Evolutionary conservation across 306 rosid species (phyloP).

Genomic region (Vigna angularis): DNA sequence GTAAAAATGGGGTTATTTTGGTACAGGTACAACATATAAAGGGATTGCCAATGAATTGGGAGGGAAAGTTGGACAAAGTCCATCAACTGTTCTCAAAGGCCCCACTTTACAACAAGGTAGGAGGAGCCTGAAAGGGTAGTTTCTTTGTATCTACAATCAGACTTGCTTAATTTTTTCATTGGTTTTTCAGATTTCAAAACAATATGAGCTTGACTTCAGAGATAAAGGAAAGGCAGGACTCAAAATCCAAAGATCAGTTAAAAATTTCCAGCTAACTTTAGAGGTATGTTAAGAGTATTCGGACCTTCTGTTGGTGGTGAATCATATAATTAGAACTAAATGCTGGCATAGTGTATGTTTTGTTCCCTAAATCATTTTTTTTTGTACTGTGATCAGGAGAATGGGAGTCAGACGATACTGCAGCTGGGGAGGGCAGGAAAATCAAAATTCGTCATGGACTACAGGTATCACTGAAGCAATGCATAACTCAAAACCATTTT

Average conservation of each 20-base stretch:
- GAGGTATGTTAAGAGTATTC: constrained; percentile 58
- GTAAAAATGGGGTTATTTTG: background rate
- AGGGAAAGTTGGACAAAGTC: constrained; percentile 61
- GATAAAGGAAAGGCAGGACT: constrained; percentile 84
- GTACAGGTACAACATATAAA: constrained; percentile 66
- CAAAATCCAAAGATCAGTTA: constrained; percentile 73
- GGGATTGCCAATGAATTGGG: constrained; percentile 82
- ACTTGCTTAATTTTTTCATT: constrained; percentile 17
- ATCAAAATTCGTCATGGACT: constrained; percentile 88
- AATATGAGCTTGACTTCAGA: constrained; percentile 85
- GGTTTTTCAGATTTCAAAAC: constrained; percentile 67
- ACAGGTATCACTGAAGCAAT: constrained; percentile 61
- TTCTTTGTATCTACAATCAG: background rate
- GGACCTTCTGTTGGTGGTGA: constrained; percentile 2
- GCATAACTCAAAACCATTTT: background rate
- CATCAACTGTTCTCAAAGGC: constrained; percentile 75
- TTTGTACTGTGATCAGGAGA: constrained; percentile 54
- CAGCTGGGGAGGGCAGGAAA: constrained; percentile 90
- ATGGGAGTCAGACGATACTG: constrained; percentile 76
- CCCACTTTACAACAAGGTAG: constrained; percentile 84
- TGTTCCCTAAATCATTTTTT: background rate
- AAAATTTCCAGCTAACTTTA: constrained; percentile 87
- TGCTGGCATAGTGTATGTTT: background rate
- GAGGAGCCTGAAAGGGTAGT: background rate
- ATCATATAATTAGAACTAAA: background rate